Evolutionary conservation across 169 alveolate species (phyloP).

Genomic region (Plasmodium blacklocki): DNA sequence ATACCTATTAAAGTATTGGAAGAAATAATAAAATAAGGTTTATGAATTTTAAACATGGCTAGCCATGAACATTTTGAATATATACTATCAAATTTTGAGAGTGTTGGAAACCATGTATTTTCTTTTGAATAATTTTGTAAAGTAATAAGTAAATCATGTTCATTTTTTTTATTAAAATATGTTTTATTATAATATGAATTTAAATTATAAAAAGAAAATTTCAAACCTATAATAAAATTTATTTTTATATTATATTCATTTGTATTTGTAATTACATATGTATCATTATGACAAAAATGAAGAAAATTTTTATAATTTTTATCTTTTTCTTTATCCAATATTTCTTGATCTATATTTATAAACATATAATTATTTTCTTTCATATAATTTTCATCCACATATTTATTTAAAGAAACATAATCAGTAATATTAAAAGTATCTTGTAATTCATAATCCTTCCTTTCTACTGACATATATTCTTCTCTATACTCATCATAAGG

Average conservation of each 20-base stretch:
- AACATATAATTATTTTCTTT: constrained; percentile 56
- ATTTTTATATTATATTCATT: constrained; percentile 44
- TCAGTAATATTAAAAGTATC: constrained; percentile 16
- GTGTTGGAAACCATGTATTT: constrained; percentile 69
- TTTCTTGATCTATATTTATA: constrained; percentile 27
- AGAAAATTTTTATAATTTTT: constrained; percentile 17
- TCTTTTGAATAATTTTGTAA: constrained; percentile 42
- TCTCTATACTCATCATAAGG: too few species aligned
- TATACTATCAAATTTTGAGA: constrained; percentile 15
- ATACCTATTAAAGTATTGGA: constrained; percentile 56
- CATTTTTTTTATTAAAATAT: constrained; percentile 36
- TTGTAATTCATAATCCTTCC: too few species aligned
- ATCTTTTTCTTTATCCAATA: constrained; percentile 58
- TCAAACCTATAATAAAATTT: constrained; percentile 14
- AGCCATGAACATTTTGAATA: constrained; percentile 55
- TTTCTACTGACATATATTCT: too few species aligned
- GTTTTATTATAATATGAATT: constrained; percentile 40
- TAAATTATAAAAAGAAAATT: constrained; percentile 46
- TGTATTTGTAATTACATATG: constrained; percentile 24
- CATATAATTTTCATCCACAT: constrained; percentile 36
- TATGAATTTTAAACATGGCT: constrained; percentile 21
- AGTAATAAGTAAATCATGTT: constrained; percentile 17
- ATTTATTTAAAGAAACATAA: constrained; percentile 61
- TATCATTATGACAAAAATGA: constrained; percentile 35
- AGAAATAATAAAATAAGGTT: constrained; percentile 68